A percentile compares a stretch with the other conserved stretches of the same genome.
Evolutionary conservation across 192 early-diverging fungal genomes (phyloP).

Genomic region (Endogone sp.): DNA sequence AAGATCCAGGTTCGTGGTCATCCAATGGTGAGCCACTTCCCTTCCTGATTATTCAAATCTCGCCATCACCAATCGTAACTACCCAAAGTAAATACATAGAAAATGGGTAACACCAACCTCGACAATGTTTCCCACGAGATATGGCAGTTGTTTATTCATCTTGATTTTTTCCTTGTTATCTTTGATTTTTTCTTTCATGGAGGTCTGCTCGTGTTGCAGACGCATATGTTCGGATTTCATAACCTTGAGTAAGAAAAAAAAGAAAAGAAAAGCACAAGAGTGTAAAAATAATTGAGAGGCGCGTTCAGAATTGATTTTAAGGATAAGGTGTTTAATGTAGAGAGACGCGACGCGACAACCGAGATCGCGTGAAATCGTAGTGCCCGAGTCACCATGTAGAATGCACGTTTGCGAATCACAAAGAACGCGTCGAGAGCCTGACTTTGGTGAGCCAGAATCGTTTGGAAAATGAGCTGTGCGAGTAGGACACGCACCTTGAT

Average conservation of each 20-base stretch:
- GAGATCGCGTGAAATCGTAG: not conserved
- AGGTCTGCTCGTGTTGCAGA: slow-evolving; percentile 83
- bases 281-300: not conserved
- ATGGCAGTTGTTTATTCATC: slow-evolving; percentile 95
- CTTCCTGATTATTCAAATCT: slow-evolving; percentile 31
- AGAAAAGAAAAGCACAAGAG: not conserved
- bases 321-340: not conserved
- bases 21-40: no score
- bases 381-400: no score
- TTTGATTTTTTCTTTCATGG: slow-evolving; percentile 90
- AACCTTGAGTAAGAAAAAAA: slow-evolving; percentile 39
- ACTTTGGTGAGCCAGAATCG: not conserved
- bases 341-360: not conserved
- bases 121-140: slow-evolving; percentile 94
- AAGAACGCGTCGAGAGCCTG: not conserved
- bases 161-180: slow-evolving; percentile 99
- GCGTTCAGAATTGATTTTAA: not conserved
- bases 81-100: no score
- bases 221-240: slow-evolving; percentile 90
- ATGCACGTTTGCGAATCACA: no score
- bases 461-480: not conserved
- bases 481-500: slow-evolving; percentile 94
- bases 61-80: not conserved
- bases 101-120: no score
- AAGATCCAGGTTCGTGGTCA: no score